Conservation (phyloP, 73 alveolate species). For the Paramecium caudatum region DNA sequence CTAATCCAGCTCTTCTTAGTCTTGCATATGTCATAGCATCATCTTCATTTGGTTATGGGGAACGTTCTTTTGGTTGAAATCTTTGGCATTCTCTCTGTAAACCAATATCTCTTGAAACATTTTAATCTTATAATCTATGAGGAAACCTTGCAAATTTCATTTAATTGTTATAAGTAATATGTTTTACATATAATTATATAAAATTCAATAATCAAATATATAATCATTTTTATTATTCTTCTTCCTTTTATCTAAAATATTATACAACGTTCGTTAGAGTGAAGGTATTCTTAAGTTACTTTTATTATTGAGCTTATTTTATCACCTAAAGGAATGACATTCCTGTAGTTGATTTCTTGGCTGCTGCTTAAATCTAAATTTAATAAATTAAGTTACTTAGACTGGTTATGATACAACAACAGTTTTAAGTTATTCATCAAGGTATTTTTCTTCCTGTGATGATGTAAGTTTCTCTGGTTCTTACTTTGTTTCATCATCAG, state of each 20-base stretch:
- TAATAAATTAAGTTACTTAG: not conserved
- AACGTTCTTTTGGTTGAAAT: slow-evolving; percentile 52
- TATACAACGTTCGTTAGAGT: slow-evolving; percentile 52
- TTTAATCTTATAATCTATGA: slow-evolving; percentile 4
- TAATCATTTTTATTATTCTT: slow-evolving; percentile 16
- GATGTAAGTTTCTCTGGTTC: not conserved
- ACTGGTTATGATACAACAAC: not conserved
- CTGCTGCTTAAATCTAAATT: not conserved
- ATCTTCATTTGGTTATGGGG: slow-evolving; percentile 1
- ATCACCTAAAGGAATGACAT: slow-evolving; percentile 47
- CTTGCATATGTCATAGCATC: slow-evolving; percentile 45
- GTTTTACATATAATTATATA: no score
- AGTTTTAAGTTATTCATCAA: slow-evolving; percentile 23
- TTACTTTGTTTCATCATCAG: slow-evolving; percentile 1
- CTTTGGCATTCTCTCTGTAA: slow-evolving; percentile 48
- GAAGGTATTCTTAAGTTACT: not conserved
- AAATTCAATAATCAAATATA: no score
- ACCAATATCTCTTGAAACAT: slow-evolving; percentile 54
- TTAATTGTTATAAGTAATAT: no score
- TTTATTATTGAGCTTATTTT: slow-evolving; percentile 35
- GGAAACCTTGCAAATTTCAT: no score
- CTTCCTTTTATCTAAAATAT: slow-evolving; percentile 52
- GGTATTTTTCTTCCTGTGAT: not conserved
- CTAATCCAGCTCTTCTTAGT: slow-evolving; percentile 34
- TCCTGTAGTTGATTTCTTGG: not conserved